Evolutionary conservation across 2,329 filamentous ascomycete species (phyloP).

Genomic region (Pseudogymnoascus sp.): DNA sequence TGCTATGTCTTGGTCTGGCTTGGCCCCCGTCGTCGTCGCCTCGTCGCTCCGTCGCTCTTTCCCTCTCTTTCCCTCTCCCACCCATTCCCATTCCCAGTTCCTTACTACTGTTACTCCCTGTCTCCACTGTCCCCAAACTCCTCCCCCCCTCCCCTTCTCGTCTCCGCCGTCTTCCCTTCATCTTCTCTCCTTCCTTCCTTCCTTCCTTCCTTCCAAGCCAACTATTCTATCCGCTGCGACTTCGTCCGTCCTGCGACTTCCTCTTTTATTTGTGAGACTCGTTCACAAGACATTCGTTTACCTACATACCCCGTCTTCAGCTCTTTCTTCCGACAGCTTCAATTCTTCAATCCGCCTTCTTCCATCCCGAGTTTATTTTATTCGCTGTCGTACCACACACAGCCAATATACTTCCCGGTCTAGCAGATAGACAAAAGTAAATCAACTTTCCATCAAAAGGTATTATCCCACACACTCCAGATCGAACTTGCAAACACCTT

Average conservation of each 20-base stretch:
- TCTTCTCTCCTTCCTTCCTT: not conserved
- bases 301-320: not conserved
- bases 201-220: not conserved
- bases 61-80: not conserved
- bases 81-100: not conserved
- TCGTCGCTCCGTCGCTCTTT: not conserved
- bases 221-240: not conserved
- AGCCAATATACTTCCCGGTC: not conserved
- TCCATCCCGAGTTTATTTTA: not conserved
- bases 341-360: not conserved
- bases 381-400: constrained; percentile 1
- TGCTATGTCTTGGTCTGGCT: not conserved
- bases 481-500: not conserved
- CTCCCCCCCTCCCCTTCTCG: not conserved
- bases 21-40: not conserved
- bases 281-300: not conserved
- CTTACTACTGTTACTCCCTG: not conserved
- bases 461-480: not conserved
- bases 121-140: not conserved
- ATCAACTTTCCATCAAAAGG: constrained; percentile 6
- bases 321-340: not conserved
- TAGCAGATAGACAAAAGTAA: not conserved
- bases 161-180: not conserved
- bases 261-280: not conserved
- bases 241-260: not conserved